Conservation (phyloP, 495 filamentous ascomycete species). For the Penicillium antarcticum region DNA sequence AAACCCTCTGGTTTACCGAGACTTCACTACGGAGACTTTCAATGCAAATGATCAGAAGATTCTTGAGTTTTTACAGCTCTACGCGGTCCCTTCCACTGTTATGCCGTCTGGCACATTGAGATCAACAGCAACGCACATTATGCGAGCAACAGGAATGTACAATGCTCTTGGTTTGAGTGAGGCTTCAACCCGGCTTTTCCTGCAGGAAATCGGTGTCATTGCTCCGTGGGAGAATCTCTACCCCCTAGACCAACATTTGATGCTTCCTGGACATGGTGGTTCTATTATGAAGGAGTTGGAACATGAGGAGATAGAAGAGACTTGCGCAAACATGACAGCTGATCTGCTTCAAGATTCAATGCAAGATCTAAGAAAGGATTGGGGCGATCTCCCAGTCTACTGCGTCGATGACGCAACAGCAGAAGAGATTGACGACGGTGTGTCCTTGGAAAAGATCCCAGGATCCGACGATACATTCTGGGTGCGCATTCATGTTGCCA, state of each 20-base stretch:
- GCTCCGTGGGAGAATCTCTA: constrained; percentile 74
- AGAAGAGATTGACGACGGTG: constrained; percentile 82
- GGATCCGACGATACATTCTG: constrained; percentile 59
- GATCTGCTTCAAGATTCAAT: constrained; percentile 46
- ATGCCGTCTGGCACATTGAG: constrained; percentile 52
- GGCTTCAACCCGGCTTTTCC: constrained; percentile 61
- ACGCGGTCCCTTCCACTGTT: constrained; percentile 40
- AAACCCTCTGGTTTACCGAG: constrained; percentile 38
- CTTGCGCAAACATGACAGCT: constrained; percentile 21
- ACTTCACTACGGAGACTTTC: constrained; percentile 34
- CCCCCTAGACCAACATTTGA: constrained; percentile 59
- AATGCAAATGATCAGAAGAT: constrained; percentile 51
- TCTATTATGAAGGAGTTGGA: constrained; percentile 32
- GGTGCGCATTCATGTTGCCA: constrained; percentile 90
- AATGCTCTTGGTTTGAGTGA: constrained; percentile 50
- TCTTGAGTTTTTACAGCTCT: constrained; percentile 68
- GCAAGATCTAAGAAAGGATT: constrained; percentile 62
- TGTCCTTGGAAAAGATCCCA: constrained; percentile 69
- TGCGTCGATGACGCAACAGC: constrained; percentile 75
- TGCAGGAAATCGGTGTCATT: constrained; percentile 84
- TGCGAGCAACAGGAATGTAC: constrained; percentile 72
- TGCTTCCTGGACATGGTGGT: constrained; percentile 54
- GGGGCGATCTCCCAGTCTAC: constrained; percentile 68
- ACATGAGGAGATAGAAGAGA: constrained; percentile 27
- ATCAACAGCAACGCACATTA: constrained; percentile 64